A percentile compares a stretch with the other conserved stretches of the same genome.
phyloP scores from a whole-genome alignment of 179 eudicot genomes.

The Silene coronaria region DNA sequence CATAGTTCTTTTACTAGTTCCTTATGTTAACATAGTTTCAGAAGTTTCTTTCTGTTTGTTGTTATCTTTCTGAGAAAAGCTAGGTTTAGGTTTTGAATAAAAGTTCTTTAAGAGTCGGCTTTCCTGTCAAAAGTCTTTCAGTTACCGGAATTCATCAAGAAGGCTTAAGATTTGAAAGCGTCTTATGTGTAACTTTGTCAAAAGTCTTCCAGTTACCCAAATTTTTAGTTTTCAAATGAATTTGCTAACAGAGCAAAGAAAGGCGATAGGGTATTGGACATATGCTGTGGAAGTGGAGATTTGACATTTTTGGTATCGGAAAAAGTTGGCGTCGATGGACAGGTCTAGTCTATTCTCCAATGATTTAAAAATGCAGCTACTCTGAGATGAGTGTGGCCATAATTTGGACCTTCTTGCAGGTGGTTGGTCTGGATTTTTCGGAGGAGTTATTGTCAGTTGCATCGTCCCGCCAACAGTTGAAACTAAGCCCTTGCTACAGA shows the following conservation, averaged over 20 bases:
- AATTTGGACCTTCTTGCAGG: constrained; percentile 34
- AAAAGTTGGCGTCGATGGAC: constrained; percentile 65
- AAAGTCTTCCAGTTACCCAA: too few relatives aligned
- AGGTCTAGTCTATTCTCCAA: constrained; percentile 33
- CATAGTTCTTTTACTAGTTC: too few relatives aligned
- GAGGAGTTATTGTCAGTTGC: constrained; percentile 62
- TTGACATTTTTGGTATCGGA: constrained; percentile 73
- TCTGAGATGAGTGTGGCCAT: constrained; percentile 3
- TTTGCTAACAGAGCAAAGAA: constrained; percentile 50
- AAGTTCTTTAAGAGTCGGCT: too few relatives aligned
- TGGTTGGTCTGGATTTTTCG: constrained; percentile 74
- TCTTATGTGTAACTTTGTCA: too few relatives aligned
- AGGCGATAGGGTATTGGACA: constrained; percentile 68
- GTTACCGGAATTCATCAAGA: too few relatives aligned
- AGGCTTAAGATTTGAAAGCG: too few relatives aligned
- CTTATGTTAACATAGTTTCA: too few relatives aligned
- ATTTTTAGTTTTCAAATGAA: constrained; percentile 8
- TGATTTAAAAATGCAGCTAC: not conserved
- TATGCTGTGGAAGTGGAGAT: constrained; percentile 96
- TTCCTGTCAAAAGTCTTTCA: too few relatives aligned
- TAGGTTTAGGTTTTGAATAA: too few relatives aligned
- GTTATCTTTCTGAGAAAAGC: too few relatives aligned
- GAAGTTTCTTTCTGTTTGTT: too few relatives aligned
- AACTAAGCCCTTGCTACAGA: constrained; percentile 48
- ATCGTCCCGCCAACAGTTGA: constrained; percentile 49